Conservation (phyloP, 1,284 basidiomycete genomes). For the Trichosporon ovoides region DNA sequence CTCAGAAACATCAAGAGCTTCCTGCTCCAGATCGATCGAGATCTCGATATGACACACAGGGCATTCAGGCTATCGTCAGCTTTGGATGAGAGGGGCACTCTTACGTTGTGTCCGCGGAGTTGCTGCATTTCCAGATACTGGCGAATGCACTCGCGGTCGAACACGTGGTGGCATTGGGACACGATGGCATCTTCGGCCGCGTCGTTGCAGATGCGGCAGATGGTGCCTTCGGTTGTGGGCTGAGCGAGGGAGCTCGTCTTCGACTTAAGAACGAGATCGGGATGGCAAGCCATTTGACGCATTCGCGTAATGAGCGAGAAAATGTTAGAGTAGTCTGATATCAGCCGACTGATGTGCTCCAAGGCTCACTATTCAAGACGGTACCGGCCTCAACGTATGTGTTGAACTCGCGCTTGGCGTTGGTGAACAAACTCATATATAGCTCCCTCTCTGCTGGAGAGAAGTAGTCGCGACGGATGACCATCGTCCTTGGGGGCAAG, state of each 20-base stretch:
- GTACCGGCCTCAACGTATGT: constrained; percentile 91
- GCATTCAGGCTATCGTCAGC: constrained; percentile 66
- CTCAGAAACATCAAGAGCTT: constrained; percentile 77
- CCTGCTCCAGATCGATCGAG: constrained; percentile 91
- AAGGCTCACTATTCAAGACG: constrained; percentile 73
- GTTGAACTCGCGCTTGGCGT: constrained; percentile 83
- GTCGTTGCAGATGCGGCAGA: constrained; percentile 94
- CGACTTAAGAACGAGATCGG: constrained; percentile 71
- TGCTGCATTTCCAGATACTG: constrained; percentile 70
- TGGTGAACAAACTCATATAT: constrained; percentile 85
- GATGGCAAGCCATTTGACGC: constrained; percentile 92
- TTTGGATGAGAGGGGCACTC: not conserved
- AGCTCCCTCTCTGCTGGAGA: constrained; percentile 95
- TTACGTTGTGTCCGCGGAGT: constrained; percentile 59
- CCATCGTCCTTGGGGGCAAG: constrained; percentile 87
- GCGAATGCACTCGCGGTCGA: constrained; percentile 88
- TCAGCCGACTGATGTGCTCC: not conserved
- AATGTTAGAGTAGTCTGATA: constrained; percentile 85
- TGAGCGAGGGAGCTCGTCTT: constrained; percentile 72
- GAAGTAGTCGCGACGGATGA: constrained; percentile 87
- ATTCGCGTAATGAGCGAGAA: constrained; percentile 61
- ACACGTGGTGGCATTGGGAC: constrained; percentile 63
- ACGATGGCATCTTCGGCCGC: constrained; percentile 93
- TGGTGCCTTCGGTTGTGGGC: constrained; percentile 60
- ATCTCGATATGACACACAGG: constrained; percentile 91